Percentiles rank a stretch among this genome's conserved stretches.
phyloP scores from a whole-genome alignment of 106 monocot species.

The Triglochin maritima region DNA sequence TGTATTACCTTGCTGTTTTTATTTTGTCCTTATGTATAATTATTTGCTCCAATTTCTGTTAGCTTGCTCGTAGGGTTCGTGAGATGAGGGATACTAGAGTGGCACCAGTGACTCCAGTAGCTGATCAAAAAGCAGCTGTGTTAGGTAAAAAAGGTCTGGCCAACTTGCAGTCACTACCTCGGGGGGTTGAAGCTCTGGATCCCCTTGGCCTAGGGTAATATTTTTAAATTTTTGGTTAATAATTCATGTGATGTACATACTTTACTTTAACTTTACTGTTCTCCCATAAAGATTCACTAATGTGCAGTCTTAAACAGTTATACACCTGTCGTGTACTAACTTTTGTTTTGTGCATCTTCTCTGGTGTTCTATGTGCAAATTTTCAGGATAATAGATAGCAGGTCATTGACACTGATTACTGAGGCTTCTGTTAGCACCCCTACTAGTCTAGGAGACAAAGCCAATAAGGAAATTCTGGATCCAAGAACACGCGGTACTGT shows the following conservation, averaged over 20 bases:
- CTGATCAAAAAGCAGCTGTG: constrained; percentile 42
- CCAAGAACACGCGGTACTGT: constrained; percentile 47
- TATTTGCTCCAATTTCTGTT: constrained; percentile 10
- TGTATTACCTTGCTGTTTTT: too few relatives aligned
- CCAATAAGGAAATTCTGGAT: constrained; percentile 42
- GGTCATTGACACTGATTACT: constrained; percentile 70
- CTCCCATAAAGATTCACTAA: neutral
- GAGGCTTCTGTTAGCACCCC: constrained; percentile 64
- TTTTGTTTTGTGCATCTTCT: neutral
- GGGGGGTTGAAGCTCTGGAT: constrained; percentile 91
- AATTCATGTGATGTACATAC: neutral
- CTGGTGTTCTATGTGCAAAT: neutral
- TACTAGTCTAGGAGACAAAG: constrained; percentile 24
- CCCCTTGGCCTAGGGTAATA: constrained; percentile 90
- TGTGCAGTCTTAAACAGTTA: neutral
- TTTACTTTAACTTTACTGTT: neutral
- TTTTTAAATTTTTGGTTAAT: neutral
- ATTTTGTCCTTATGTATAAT: neutral
- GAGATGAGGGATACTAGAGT: constrained; percentile 89
- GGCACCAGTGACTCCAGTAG: constrained; percentile 37
- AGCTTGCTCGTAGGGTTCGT: constrained; percentile 93
- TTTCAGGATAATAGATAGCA: constrained; percentile 89
- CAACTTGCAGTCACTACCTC: constrained; percentile 73
- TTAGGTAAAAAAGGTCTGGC: constrained; percentile 58
- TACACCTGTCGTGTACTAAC: neutral